Evolutionary conservation across 768 basidiomycete genomes (phyloP), one percentile per base, ranked within the genome.

Genomic region (Strobilomyces dryophilus): DNA sequence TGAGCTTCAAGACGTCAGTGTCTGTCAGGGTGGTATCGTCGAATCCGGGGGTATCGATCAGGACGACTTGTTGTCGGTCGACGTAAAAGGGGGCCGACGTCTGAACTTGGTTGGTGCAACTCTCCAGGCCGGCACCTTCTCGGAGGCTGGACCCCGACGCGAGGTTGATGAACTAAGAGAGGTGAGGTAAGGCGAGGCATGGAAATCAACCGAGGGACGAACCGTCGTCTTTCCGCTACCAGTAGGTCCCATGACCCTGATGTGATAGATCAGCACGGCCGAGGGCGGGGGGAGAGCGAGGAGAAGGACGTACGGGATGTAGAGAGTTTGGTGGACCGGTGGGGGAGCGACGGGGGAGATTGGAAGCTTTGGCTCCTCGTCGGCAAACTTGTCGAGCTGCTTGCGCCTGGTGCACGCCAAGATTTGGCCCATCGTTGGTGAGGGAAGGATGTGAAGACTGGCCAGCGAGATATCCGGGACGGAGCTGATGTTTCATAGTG

Each of bases 11-110:
- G 27, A 82, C 72, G 34, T 79, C 79, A 1, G 75, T 73, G 55
- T 82, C 81, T 34, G 74, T 78, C 54, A 71, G 62, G 27, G 48
- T 60, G 4, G 81, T 78, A 54, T 83, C 81, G 61, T 83, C 82
- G 58, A 83, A 84, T 1, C 83, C 83, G 8, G 83, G 83, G 0
- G 83, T 84, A 55, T 85, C 83, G 48, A 85, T 74, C 27, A 85
- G 65, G 12, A 72, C 69, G 32, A 84, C 70, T n/a, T 55, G 64
- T 9, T 69, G 68, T 7, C 73, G 73, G 47, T 60, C 60, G 14
- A 69, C 36, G 41, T 49, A 24, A 34, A 69, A 71, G 40, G 63
- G 55, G 15, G 47, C 3, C 0, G 68, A 71, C 8, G 58, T 61
- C 51, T 73, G 71, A 9, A 71, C 59, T 49, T 70, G 49, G 7